Base-by-base conservation (phyloP, 495 filamentous ascomycete genomes). In the Hyaloscypha variabilis region DNA sequence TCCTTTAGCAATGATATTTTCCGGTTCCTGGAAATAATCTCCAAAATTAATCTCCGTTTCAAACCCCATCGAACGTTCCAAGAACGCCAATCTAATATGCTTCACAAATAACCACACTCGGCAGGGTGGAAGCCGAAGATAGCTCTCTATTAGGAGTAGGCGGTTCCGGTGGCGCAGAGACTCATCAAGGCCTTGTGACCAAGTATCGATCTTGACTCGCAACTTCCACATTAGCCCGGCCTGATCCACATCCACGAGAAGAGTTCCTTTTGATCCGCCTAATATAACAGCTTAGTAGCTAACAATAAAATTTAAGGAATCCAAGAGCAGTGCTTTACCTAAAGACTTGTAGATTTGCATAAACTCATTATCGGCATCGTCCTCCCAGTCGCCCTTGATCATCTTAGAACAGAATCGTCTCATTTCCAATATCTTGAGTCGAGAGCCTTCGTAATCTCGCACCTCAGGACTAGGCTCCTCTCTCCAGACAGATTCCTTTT, bases 231-330 rank as follows among this genome's bases (percentile, higher is more conserved):
- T 64, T 25, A 56, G 28, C n/a, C 25, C 17, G n/a, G 51, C n/a
- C 26, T 57, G 62, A 10, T 57, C 52, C 5, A 64, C 13, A 31
- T 64, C 50, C 46, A 64, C 57, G n/a, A 71, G 69, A 53, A 71
- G 69, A 49, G 3, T 14, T 10, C 72, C 71, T 23, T 70, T 65
- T 3, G 71, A 39, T 5, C 75, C 72, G 3, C 52, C 52, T 76
- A 69, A 11, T 64, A 21, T 2, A 46, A 1, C 3, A 72, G 10
- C 0, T 65, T 66, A n/a, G 58, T 46, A 17, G 8, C 3, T 26
- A 55, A 55, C 17, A 61, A 31, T 55, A 68, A 71, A 52, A 51
- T 53, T 24, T 30, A 11, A 69, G 75, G 70, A 31, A 53, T 50
- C 72, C 72, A 19, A 63, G 8, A 74, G 30, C 5, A 19, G 0